phyloP scores from a whole-genome alignment of 805 yeast genomes.

The Sugiyamaella boreocaroliniensis region DNA sequence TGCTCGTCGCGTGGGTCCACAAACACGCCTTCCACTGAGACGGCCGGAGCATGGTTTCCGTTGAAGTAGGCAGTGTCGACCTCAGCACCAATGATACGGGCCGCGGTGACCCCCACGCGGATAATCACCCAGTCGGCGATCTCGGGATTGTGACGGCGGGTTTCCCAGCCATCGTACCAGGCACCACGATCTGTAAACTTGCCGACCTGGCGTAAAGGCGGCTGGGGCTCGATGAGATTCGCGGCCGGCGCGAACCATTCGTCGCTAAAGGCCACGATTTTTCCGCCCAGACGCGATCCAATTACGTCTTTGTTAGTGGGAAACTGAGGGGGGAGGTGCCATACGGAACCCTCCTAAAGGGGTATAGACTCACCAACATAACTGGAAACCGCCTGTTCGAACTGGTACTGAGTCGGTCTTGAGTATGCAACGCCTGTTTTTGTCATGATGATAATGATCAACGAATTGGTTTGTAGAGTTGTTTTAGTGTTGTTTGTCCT shows the following conservation, averaged over 20 bases:
- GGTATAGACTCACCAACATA: neutral
- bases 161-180: conserved; percentile 99
- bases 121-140: conserved; percentile 85
- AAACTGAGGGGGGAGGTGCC: too few relatives aligned
- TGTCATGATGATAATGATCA: neutral
- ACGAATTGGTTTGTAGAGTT: neutral
- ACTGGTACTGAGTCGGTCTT: neutral
- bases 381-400: neutral
- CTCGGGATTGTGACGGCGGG: conserved; percentile 82
- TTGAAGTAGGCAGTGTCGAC: conserved; percentile 90
- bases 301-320: conserved; percentile 51
- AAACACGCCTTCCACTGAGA: conserved; percentile 70
- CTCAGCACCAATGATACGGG: conserved; percentile 74
- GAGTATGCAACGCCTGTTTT: neutral
- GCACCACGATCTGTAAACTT: conserved; percentile 81
- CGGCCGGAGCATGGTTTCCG: conserved; percentile 91
- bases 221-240: conserved; percentile 72
- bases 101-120: conserved; percentile 76
- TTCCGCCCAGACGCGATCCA: conserved; percentile 79
- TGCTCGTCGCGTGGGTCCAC: conserved; percentile 25
- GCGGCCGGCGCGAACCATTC: conserved; percentile 95
- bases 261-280: conserved; percentile 62
- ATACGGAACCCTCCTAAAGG: neutral
- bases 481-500: neutral
- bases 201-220: conserved; percentile 77